Conservation (phyloP, 2,329 filamentous ascomycete genomes). For the Septoria petroselini region DNA sequence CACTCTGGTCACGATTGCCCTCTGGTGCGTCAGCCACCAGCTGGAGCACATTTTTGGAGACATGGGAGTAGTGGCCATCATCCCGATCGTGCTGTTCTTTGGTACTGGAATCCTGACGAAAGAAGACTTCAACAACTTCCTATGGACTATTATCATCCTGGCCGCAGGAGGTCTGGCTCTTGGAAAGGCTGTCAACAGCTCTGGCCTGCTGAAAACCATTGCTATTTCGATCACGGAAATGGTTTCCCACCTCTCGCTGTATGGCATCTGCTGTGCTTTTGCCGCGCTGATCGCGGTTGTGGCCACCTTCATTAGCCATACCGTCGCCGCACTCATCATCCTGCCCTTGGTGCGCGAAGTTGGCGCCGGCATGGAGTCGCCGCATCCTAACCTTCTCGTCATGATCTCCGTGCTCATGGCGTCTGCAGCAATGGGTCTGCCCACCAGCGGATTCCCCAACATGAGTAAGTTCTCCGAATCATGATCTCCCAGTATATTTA, state of each 20-base stretch:
- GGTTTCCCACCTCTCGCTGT: slow-evolving; percentile 77
- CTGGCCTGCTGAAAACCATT: slow-evolving; percentile 84
- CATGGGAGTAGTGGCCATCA: slow-evolving; percentile 97
- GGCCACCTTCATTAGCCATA: slow-evolving; percentile 96
- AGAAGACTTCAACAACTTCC: slow-evolving; percentile 99
- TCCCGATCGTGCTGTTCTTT: slow-evolving; percentile 94
- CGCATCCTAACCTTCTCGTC: slow-evolving; percentile 89
- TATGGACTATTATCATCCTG: slow-evolving; percentile 99
- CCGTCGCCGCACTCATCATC: slow-evolving; percentile 91
- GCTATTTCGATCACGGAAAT: slow-evolving; percentile 69
- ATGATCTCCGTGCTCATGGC: slow-evolving; percentile 97
- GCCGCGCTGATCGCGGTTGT: slow-evolving; percentile 80
- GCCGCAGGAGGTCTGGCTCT: slow-evolving; percentile 89
- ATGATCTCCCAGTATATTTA: background rate
- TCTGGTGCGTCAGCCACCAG: slow-evolving; percentile 92
- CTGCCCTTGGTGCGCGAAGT: slow-evolving; percentile 86
- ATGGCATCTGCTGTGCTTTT: slow-evolving; percentile 83
- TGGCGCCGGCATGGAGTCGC: slow-evolving; percentile 77
- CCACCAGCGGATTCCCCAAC: slow-evolving; percentile 95
- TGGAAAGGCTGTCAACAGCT: slow-evolving; percentile 90
- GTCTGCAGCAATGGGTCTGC: slow-evolving; percentile 93
- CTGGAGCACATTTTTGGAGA: slow-evolving; percentile 86
- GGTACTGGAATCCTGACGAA: slow-evolving; percentile 94
- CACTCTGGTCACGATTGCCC: slow-evolving; percentile 75
- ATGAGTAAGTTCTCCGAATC: slow-evolving; percentile 76